Base-by-base conservation (phyloP, 2,329 filamentous ascomycete species). In the Seiridium unicorne region DNA sequence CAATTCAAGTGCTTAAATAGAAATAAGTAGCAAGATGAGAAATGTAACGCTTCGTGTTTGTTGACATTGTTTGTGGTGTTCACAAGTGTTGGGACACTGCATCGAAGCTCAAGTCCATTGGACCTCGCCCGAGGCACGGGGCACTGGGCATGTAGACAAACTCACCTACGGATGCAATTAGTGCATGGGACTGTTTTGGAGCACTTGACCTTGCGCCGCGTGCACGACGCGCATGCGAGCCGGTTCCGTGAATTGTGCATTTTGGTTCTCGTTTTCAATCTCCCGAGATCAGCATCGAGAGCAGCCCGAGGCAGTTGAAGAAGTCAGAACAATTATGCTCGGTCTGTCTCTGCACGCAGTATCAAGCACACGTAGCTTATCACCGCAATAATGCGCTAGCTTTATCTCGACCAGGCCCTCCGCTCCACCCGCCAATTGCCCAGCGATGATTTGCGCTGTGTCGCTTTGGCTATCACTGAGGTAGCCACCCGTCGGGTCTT, bases 171-270 rank as follows among this genome's bases (percentile, higher is more conserved):
- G 32, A 68, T 67, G 58, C 76, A 79, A 58, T 75, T 77, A 48
- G 68, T 68, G 65, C 76, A 78, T 36, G 76, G 76, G 3, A 78
- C 66, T 3, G 70, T 68, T 63, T 77, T 79, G 59, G 77, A 74
- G 60, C 76, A 79, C 62, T 75, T 73, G 46, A 73, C 69, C 59
- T 74, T 74, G 44, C 70, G 66, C 31, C 68, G 62, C 36, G 70
- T 65, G 61, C 72, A 74, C 53, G 68, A 66, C 4, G 65, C 65
- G 58, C 72, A 74, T 1, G 71, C 70, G 38, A 72, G 62, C 13
- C 66, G 64, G 36, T 48, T 61, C 40, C 64, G 60, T 47, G 63
- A 61, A 58, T 62, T 62, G 34, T 35, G 51, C 59, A 63, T 57
- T 7, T 49, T 31, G 47, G 18, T 26, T 26, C 3, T 11, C 4